phyloP scores from a whole-genome alignment of 2,329 filamentous ascomycete species.

The Colletotrichum theobromicola region DNA sequence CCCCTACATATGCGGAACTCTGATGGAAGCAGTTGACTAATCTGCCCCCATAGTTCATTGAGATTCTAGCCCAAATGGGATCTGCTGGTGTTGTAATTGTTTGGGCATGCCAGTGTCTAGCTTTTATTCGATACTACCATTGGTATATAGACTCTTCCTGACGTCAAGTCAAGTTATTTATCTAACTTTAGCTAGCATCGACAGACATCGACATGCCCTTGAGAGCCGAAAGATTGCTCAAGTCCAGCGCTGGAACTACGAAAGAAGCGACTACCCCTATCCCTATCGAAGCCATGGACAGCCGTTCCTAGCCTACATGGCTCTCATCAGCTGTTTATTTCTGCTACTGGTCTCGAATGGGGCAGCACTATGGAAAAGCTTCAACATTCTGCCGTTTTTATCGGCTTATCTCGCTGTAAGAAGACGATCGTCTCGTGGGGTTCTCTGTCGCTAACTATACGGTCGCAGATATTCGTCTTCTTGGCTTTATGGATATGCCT shows the following conservation, averaged over 20 bases:
- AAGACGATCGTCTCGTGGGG: neutral
- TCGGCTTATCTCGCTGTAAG: neutral
- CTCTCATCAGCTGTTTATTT: slow-evolving; percentile 22
- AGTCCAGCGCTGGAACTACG: slow-evolving; percentile 29
- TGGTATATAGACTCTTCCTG: slow-evolving; percentile 24
- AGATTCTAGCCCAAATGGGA: slow-evolving; percentile 40
- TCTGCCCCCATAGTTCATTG: slow-evolving; percentile 35
- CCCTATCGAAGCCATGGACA: slow-evolving; percentile 44
- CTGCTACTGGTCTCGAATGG: neutral
- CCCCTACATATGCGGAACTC: neutral
- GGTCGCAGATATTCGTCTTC: neutral
- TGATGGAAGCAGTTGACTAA: neutral
- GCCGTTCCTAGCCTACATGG: slow-evolving; percentile 39
- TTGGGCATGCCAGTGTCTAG: slow-evolving; percentile 45
- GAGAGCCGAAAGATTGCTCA: slow-evolving; percentile 26
- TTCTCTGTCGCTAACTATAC: no score
- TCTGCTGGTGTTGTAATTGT: slow-evolving; percentile 40
- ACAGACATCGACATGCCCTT: slow-evolving; percentile 26
- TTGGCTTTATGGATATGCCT: neutral
- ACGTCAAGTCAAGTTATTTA: no score
- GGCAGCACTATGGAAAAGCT: neutral
- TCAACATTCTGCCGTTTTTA: neutral
- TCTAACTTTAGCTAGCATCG: slow-evolving; percentile 18
- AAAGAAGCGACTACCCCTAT: slow-evolving; percentile 40
- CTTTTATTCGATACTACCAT: slow-evolving; percentile 43